Evolutionary conservation across 306 rosid genomes (phyloP).

Genomic region (Sphenostylis stenocarpa): DNA sequence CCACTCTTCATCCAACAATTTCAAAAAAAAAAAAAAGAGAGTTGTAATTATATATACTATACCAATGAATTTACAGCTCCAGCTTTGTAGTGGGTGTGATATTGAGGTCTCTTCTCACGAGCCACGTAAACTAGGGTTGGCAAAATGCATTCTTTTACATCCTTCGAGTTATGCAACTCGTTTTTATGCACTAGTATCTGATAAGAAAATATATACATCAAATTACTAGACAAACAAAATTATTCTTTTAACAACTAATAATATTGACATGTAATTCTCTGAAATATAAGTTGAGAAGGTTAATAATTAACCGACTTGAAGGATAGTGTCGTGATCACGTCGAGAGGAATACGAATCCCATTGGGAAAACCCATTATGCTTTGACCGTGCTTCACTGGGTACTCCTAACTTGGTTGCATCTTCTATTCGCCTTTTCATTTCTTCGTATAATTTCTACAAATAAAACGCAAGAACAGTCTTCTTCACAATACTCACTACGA

Average conservation of each 20-base stretch:
- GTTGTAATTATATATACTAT: not conserved
- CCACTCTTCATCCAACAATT: too few relatives aligned
- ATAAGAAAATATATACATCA: not conserved
- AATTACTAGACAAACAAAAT: too few relatives aligned
- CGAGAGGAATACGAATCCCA: conserved; percentile 57
- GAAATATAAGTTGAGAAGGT: not conserved
- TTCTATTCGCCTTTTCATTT: conserved; percentile 53
- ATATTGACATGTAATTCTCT: not conserved
- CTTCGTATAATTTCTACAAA: conserved; percentile 50
- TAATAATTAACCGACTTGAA: conserved; percentile 48
- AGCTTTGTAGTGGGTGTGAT: conserved; percentile 69
- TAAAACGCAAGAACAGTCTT: not conserved
- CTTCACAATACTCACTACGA: too few relatives aligned
- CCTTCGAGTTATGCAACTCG: conserved; percentile 41
- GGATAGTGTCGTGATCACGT: conserved; percentile 57
- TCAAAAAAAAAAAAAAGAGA: too few relatives aligned
- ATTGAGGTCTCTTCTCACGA: conserved; percentile 71
- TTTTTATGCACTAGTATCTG: conserved; percentile 62
- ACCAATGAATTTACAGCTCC: conserved; percentile 91
- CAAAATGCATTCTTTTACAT: conserved; percentile 48
- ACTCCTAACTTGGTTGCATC: conserved; percentile 41
- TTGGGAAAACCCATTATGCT: conserved; percentile 45
- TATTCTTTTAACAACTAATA: too few relatives aligned
- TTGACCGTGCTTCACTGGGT: conserved; percentile 40
- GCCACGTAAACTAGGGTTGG: conserved; percentile 81